These are phyloP conservation scores for Sicyos baderoa DNA, from an alignment of 306 rosid species.

Conservation along the genomic window DNA sequence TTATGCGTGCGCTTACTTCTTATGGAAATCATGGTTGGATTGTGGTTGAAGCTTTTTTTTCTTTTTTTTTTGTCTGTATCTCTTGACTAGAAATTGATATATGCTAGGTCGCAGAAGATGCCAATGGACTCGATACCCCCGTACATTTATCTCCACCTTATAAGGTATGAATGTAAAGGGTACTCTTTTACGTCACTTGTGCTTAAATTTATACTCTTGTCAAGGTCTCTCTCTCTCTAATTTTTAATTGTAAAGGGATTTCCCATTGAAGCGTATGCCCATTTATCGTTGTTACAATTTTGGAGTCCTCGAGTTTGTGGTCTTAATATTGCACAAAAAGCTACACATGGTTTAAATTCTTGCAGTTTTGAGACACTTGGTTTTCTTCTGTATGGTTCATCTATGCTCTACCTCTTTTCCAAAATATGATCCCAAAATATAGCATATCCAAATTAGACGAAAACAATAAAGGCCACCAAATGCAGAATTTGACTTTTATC, in stretches of 20 bases:
- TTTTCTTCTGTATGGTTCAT: not conserved
- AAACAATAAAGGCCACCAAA: no score
- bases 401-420: not conserved
- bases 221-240: not conserved
- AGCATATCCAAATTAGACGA: no score
- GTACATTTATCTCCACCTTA: conserved; percentile 14
- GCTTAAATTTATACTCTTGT: not conserved
- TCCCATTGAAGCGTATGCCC: not conserved
- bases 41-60: conserved; percentile 6
- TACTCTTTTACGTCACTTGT: not conserved
- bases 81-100: conserved; percentile 8
- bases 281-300: no score
- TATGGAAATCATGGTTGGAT: not conserved
- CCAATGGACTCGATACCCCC: not conserved
- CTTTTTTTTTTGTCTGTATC: not conserved
- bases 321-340: conserved; percentile 9
- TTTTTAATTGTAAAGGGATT: not conserved
- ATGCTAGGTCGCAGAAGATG: conserved; percentile 11
- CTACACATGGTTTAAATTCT: not conserved
- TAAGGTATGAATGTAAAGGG: conserved; percentile 1
- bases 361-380: not conserved
- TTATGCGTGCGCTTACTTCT: not conserved
- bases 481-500: not conserved
- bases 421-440: no score
- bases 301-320: not conserved